These are phyloP conservation scores for Gossypium turneri DNA, from an alignment of 345 rosid species.

Conservation along the genomic window DNA sequence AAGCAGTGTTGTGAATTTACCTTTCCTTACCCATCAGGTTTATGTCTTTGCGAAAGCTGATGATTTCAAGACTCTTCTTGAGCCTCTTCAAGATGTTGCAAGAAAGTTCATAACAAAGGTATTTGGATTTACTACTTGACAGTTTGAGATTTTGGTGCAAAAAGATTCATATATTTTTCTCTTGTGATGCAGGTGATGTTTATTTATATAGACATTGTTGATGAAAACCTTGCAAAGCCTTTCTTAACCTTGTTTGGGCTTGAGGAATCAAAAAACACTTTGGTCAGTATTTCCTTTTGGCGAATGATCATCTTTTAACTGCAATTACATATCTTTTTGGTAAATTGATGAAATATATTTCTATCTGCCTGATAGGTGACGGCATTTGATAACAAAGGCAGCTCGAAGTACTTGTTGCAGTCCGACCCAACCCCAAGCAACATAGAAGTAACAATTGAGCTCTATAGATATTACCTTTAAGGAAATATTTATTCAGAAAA, in stretches of 20 bases:
- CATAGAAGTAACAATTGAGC: slow-evolving; percentile 53
- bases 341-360: slow-evolving; percentile 15
- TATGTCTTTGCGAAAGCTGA: slow-evolving; percentile 59
- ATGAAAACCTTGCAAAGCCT: slow-evolving; percentile 84
- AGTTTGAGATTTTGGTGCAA: not conserved
- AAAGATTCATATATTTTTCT: slow-evolving; percentile 15
- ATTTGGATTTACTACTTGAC: slow-evolving; percentile 15
- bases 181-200: slow-evolving; percentile 65
- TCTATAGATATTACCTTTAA: slow-evolving; percentile 8
- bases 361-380: slow-evolving; percentile 49
- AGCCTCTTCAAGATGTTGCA: slow-evolving; percentile 64
- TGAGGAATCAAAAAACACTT: slow-evolving; percentile 51
- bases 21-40: slow-evolving; percentile 35
- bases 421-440: slow-evolving; percentile 54
- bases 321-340: not conserved
- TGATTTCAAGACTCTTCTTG: slow-evolving; percentile 47
- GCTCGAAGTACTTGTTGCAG: slow-evolving; percentile 65
- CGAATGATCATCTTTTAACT: not conserved
- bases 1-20: not conserved
- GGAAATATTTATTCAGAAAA: slow-evolving; percentile 8
- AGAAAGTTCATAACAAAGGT: slow-evolving; percentile 72
- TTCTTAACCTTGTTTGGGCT: slow-evolving; percentile 77
- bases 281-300: slow-evolving; percentile 40
- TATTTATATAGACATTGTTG: slow-evolving; percentile 51
- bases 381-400: slow-evolving; percentile 69